Conservation (phyloP, 2,329 filamentous ascomycete species). For the Colletotrichum destructivum region DNA sequence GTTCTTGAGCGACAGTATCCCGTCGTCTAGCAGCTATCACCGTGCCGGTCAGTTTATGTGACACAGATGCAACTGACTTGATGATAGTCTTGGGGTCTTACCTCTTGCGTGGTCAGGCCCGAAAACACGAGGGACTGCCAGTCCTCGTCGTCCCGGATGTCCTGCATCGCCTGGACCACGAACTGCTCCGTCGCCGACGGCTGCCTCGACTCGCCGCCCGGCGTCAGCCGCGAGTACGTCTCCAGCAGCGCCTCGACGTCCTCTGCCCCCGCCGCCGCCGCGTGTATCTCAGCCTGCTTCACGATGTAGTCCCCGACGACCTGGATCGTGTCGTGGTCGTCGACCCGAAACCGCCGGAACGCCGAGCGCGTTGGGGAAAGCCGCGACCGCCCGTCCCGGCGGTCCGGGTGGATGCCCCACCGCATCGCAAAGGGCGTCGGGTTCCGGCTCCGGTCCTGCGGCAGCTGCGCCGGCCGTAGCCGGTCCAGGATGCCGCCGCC, state of each 20-base stretch:
- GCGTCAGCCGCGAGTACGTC: slow-evolving; percentile 45
- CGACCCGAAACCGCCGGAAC: slow-evolving; percentile 39
- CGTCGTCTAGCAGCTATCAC: slow-evolving; percentile 45
- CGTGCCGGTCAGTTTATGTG: too few species aligned
- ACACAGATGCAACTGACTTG: too few species aligned
- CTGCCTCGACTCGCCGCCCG: slow-evolving; percentile 1
- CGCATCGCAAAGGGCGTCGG: slow-evolving; percentile 49
- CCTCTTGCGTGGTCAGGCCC: slow-evolving; percentile 52
- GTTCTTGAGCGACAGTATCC: slow-evolving; percentile 45
- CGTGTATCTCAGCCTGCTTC: slow-evolving; percentile 3
- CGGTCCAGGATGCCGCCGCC: background rate
- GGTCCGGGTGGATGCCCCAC: slow-evolving; percentile 49
- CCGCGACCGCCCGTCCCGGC: slow-evolving; percentile 50
- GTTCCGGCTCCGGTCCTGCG: slow-evolving; percentile 44
- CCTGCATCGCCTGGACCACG: slow-evolving; percentile 6
- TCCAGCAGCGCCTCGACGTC: slow-evolving; percentile 46
- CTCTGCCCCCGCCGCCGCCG: background rate
- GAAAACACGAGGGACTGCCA: slow-evolving; percentile 51
- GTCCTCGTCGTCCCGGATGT: slow-evolving; percentile 48
- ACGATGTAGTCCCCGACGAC: slow-evolving; percentile 1
- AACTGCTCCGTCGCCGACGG: background rate
- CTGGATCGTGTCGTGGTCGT: background rate
- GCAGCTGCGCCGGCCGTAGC: slow-evolving; percentile 38
- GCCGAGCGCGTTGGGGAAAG: slow-evolving; percentile 49
- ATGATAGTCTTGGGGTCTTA: slow-evolving; percentile 11